phyloP scores from a whole-genome alignment of 2,329 filamentous ascomycete genomes.

The Fusarium protoensiforme region DNA sequence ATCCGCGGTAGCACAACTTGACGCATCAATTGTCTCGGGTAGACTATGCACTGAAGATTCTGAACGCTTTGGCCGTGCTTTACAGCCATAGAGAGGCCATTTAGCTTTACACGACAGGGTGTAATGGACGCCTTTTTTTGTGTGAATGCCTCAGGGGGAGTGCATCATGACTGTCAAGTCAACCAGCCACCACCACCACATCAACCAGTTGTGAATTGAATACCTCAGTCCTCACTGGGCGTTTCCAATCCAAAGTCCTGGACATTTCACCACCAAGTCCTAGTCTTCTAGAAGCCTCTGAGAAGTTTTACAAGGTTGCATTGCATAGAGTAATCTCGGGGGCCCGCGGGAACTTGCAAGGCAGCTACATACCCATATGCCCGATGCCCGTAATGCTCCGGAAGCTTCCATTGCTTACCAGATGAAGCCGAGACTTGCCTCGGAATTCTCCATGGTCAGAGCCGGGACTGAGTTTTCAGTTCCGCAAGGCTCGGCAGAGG shows the following conservation, averaged over 20 bases:
- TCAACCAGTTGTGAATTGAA: not conserved
- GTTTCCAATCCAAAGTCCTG: not conserved
- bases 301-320: not conserved
- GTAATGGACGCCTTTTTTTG: not conserved
- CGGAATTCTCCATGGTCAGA: not conserved
- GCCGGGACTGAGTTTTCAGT: not conserved
- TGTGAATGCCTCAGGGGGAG: not conserved
- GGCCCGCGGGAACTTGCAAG: not conserved
- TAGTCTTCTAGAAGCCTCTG: not conserved
- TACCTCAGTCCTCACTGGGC: not conserved
- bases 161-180: not conserved
- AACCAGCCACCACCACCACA: not conserved
- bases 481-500: not conserved
- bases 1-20: not conserved
- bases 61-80: not conserved
- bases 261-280: not conserved
- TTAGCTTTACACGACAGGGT: not conserved
- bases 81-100: not conserved
- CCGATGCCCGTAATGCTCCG: not conserved
- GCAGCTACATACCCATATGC: not conserved
- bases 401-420: not conserved
- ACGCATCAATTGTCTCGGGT: not conserved
- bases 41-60: not conserved
- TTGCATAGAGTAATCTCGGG: not conserved
- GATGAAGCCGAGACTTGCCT: not conserved